Evolutionary conservation across 441 rosid species (phyloP).

Genomic region (Sinapis alba): DNA sequence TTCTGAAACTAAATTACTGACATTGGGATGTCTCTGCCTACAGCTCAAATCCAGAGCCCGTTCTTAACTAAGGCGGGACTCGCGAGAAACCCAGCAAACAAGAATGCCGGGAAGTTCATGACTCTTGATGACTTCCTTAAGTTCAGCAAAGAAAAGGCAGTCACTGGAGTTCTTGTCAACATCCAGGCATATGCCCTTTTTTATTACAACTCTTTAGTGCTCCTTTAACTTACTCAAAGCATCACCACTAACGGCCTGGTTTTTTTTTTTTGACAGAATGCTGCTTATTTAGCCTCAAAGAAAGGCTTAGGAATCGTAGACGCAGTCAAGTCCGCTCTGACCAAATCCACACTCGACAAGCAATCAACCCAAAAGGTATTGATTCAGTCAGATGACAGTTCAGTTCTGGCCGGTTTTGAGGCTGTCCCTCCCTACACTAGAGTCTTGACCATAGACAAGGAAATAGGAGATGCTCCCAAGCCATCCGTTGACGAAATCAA

Average conservation of each 20-base stretch:
- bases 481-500: slow-evolving; percentile 60
- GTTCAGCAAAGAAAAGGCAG: slow-evolving; percentile 72
- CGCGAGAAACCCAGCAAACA: slow-evolving; percentile 65
- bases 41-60: slow-evolving; percentile 83
- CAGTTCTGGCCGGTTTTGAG: slow-evolving; percentile 62
- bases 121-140: slow-evolving; percentile 65
- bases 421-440: slow-evolving; percentile 57
- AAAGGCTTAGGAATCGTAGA: slow-evolving; percentile 69
- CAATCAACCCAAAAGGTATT: slow-evolving; percentile 68
- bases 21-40: slow-evolving; percentile 16
- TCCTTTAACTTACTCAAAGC: background rate
- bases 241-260: background rate
- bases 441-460: slow-evolving; percentile 52
- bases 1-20: background rate
- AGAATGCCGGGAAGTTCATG: slow-evolving; percentile 65
- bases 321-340: slow-evolving; percentile 52
- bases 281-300: slow-evolving; percentile 83
- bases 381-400: slow-evolving; percentile 80
- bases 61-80: slow-evolving; percentile 34
- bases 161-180: slow-evolving; percentile 72
- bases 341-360: slow-evolving; percentile 69
- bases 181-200: slow-evolving; percentile 55
- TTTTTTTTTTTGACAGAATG: slow-evolving; percentile 58
- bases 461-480: slow-evolving; percentile 60
- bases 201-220: background rate